Percentiles rank a stretch among this genome's conserved stretches.
Evolutionary conservation across 352 stramenopile species (phyloP).

Genomic region (Phytophthora pseudosyringae): DNA sequence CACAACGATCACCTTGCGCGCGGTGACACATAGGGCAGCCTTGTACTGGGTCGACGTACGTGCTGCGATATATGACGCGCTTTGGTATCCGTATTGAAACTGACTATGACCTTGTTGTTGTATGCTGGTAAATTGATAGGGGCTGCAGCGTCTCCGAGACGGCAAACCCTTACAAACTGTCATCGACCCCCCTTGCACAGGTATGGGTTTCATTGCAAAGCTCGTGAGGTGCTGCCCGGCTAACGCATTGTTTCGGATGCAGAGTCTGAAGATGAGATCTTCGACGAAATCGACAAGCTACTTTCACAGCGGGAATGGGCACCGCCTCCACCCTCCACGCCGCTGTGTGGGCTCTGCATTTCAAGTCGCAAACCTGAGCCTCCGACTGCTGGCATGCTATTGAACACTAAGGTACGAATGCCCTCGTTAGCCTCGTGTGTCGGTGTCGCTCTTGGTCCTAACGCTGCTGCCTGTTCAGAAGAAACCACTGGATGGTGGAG

Average conservation of each 20-base stretch:
- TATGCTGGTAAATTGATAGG: slow-evolving; percentile 39
- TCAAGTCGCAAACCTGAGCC: slow-evolving; percentile 26
- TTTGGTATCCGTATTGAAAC: neutral
- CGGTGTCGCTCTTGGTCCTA: neutral
- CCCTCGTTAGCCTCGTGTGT: neutral
- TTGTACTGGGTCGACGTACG: slow-evolving; percentile 75
- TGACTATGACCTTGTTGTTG: slow-evolving; percentile 2
- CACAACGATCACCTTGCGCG: slow-evolving; percentile 69
- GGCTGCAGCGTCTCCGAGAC: slow-evolving; percentile 56
- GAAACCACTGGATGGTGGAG: slow-evolving; percentile 23
- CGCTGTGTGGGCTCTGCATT: slow-evolving; percentile 48
- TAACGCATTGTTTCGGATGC: slow-evolving; percentile 3
- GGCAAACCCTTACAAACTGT: slow-evolving; percentile 51
- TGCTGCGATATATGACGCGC: neutral
- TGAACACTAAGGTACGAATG: slow-evolving; percentile 26
- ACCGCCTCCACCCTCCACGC: slow-evolving; percentile 37
- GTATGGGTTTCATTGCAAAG: slow-evolving; percentile 23
- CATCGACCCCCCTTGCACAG: slow-evolving; percentile 52
- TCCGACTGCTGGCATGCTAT: slow-evolving; percentile 22
- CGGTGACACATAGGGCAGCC: slow-evolving; percentile 68
- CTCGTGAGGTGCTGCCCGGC: neutral
- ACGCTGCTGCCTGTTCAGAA: slow-evolving; percentile 16
- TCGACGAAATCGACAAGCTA: slow-evolving; percentile 74
- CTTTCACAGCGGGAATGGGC: slow-evolving; percentile 62
- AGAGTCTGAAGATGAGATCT: slow-evolving; percentile 84